Percentiles rank a stretch among this genome's conserved stretches.
These are phyloP conservation scores for Harringtonia aguacate DNA, from an alignment of 2,329 filamentous ascomycete species.

Conservation along the genomic window DNA sequence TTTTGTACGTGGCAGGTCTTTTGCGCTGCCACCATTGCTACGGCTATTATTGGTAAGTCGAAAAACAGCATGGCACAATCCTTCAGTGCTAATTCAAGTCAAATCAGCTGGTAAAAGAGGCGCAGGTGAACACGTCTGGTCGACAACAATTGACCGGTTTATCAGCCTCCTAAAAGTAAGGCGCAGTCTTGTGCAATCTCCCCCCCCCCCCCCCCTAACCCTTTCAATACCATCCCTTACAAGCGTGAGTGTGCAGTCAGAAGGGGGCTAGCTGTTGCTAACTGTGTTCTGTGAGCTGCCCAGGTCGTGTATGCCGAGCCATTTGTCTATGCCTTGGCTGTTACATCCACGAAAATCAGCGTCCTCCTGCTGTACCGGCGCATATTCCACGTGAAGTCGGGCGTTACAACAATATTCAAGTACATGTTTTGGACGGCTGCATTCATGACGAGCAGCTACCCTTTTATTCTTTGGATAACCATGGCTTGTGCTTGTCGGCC, in stretches of 20 bases:
- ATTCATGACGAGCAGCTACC: not conserved
- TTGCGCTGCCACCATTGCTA: not conserved
- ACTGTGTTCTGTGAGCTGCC: too few relatives aligned
- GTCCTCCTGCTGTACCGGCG: constrained; percentile 3
- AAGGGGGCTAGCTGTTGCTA: too few relatives aligned
- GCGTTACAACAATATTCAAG: not conserved
- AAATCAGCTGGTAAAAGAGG: not conserved
- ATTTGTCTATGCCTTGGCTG: not conserved
- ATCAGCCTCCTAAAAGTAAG: constrained; percentile 1
- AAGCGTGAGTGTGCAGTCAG: too few relatives aligned
- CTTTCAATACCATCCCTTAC: too few relatives aligned
- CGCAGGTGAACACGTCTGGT: constrained; percentile 2
- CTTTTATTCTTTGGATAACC: not conserved
- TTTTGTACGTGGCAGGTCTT: not conserved
- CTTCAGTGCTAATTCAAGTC: not conserved
- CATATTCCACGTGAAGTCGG: not conserved
- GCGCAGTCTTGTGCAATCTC: not conserved
- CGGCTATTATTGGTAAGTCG: not conserved
- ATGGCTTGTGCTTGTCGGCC: not conserved
- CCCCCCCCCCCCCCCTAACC: too few relatives aligned
- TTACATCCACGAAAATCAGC: not conserved
- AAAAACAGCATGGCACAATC: not conserved
- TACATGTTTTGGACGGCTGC: not conserved
- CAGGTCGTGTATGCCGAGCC: constrained; percentile 2
- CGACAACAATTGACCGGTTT: not conserved